Evolutionary conservation across 129 eudicot species (phyloP).

Genomic region (Erigeron canadensis): DNA sequence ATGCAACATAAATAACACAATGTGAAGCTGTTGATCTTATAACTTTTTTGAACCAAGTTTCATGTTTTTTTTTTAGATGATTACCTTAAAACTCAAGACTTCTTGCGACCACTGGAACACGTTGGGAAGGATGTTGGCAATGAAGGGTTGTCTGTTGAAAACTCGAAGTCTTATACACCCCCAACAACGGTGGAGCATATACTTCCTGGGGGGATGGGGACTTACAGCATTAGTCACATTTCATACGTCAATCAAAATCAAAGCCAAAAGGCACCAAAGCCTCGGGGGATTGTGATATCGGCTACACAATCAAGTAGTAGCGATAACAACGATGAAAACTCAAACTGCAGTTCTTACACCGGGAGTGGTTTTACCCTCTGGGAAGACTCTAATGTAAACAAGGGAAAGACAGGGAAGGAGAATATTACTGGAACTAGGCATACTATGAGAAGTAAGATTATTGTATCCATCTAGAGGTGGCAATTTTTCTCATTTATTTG

Average conservation of each 20-base stretch:
- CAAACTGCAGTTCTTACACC: constrained; percentile 73
- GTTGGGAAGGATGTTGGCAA: constrained; percentile 37
- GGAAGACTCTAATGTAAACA: constrained; percentile 68
- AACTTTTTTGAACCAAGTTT: background rate
- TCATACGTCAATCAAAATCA: constrained; percentile 52
- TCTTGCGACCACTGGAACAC: constrained; percentile 81
- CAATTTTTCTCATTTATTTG: background rate
- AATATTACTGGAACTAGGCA: constrained; percentile 55
- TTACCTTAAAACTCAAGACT: constrained; percentile 75
- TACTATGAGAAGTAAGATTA: constrained; percentile 50
- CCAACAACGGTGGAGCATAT: constrained; percentile 52
- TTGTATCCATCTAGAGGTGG: background rate
- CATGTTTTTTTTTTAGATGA: constrained; percentile 34
- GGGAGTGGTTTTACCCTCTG: constrained; percentile 84
- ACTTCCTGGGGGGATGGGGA: constrained; percentile 83
- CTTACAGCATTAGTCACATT: constrained; percentile 61
- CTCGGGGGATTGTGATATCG: constrained; percentile 42
- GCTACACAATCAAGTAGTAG: constrained; percentile 61
- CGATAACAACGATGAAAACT: constrained; percentile 65
- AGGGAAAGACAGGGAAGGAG: constrained; percentile 98
- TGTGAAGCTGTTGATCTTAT: constrained; percentile 9
- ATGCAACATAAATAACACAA: constrained; percentile 2
- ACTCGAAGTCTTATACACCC: constrained; percentile 39
- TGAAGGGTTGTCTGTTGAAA: constrained; percentile 24
- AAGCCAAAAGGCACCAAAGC: constrained; percentile 39